Conservation (phyloP, 2,329 filamentous ascomycete genomes). For the Cordyceps farinosa region DNA sequence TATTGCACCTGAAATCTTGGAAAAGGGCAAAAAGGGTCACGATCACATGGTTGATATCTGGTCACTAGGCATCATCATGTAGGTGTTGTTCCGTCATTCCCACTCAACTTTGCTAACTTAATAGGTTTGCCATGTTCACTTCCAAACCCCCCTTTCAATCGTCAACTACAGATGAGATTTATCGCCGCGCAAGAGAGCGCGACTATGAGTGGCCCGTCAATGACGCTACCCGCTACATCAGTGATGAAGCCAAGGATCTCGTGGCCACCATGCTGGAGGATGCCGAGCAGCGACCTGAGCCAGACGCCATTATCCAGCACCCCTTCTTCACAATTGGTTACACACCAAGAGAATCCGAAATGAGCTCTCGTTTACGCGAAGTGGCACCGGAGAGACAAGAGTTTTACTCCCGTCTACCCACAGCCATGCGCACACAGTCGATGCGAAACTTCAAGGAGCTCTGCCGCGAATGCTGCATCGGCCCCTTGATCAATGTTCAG, state of each 20-base stretch:
- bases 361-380: constrained; percentile 56
- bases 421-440: constrained; percentile 45
- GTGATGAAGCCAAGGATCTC: constrained; percentile 70
- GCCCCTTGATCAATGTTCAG: constrained; percentile 48
- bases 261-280: constrained; percentile 74
- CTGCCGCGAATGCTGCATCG: constrained; percentile 57
- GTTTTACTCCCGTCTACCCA: constrained; percentile 51
- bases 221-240: constrained; percentile 66
- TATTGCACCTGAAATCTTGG: constrained; percentile 92
- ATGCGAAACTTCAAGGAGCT: constrained; percentile 52
- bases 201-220: constrained; percentile 79
- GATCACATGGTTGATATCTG: constrained; percentile 98
- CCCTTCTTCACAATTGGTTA: constrained; percentile 75
- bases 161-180: constrained; percentile 81
- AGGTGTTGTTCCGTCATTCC: constrained; percentile 32
- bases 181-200: constrained; percentile 64
- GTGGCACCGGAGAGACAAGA: constrained; percentile 53
- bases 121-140: constrained; percentile 89
- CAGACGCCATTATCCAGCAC: constrained; percentile 75
- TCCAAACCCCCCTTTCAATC: constrained; percentile 97
- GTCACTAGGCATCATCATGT: constrained; percentile 97
- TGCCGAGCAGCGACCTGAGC: constrained; percentile 69
- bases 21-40: constrained; percentile 90
- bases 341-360: constrained; percentile 61
- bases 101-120: constrained; percentile 1